Conservation (phyloP, 768 basidiomycete species). For the Leccinum aurantiacum region DNA sequence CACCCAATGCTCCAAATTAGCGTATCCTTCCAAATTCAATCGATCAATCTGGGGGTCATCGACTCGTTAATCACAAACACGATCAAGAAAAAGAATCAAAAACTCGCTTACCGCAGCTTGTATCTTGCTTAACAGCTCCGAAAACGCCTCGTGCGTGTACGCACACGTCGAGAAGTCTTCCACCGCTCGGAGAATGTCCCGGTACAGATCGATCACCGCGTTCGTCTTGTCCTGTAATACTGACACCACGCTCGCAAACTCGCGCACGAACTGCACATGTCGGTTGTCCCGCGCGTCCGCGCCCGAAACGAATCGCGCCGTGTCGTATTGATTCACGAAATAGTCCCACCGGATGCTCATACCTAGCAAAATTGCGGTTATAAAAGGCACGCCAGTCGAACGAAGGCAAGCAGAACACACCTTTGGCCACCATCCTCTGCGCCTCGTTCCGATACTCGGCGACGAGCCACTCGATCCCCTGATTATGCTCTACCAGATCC, state of each 20-base stretch:
- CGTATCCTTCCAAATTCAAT: conserved; percentile 93
- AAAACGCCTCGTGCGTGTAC: too few relatives aligned
- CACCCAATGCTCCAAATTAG: conserved; percentile 92
- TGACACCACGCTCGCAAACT: conserved; percentile 92
- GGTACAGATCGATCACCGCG: conserved; percentile 86
- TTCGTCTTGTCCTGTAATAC: conserved; percentile 97
- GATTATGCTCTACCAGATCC: conserved; percentile 86
- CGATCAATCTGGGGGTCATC: conserved; percentile 71
- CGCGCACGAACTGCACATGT: conserved; percentile 91
- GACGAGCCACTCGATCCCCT: conserved; percentile 90
- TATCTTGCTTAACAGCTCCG: conserved; percentile 53
- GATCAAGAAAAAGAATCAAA: not conserved
- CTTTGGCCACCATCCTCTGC: conserved; percentile 90
- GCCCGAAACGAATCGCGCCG: conserved; percentile 67
- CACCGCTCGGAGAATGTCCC: conserved; percentile 73
- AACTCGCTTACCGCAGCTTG: conserved; percentile 66
- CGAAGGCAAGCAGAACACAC: conserved; percentile 44
- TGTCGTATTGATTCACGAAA: conserved; percentile 93
- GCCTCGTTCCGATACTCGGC: conserved; percentile 93
- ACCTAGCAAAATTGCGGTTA: conserved; percentile 45
- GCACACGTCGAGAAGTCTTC: too few relatives aligned
- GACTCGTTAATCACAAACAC: not conserved
- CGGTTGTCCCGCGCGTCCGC: conserved; percentile 81
- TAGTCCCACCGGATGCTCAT: conserved; percentile 97
- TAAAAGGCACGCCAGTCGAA: not conserved